Evolutionary conservation across 2,329 filamentous ascomycete species (phyloP), one percentile per base, ranked within the genome.

Genomic region (Metarhizium humberi): DNA sequence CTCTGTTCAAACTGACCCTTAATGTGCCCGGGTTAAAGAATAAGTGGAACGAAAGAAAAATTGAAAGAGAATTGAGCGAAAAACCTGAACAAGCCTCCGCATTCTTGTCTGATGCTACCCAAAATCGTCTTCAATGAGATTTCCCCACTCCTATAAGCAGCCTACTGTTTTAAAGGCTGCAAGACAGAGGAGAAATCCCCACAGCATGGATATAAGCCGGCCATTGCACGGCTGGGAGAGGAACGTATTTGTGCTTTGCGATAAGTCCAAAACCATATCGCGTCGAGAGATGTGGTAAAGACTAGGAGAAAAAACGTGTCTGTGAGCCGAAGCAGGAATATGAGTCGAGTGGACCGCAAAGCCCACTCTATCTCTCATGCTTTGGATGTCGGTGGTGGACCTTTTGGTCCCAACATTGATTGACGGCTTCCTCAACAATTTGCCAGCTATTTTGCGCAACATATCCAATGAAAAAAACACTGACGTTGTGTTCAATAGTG

Each of bases 401-500:
- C 63, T 79, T 79, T 18, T 71, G 69, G 43, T 66, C 63, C 77
- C 78, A 81, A 64, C 77, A 79, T 43, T 64, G 60, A 59, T 80
- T 72, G 54, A 81, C 75, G 4, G 78, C 77, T 3, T 71, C 64
- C 7, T 61, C 61, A 34, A 81, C 73, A 8, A 66, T 67, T 0
- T 73, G 62, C 58, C 73, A 74, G 60, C 79, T 71, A 0, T 69
- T 60, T 1, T 60, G 54, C 3, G 62, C 55, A 16, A 83, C 70
- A 4, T 66, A 62, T n/a, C 80, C 80, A 52, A 84, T 77, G 61
- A 83, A 81, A 60, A 77, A 72, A n/a, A 83, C 78, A 49, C 72
- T 75, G 60, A 77, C 69, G 60, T 84, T 84, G 66, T 83, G 80
- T 63, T 82, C 78, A 30, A 84, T 71, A 3, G 78, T 80, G 32